A percentile compares a stretch with the other conserved stretches of the same genome.
Conservation (phyloP, 2,329 filamentous ascomycete species). For the Aspergillus sp. region DNA sequence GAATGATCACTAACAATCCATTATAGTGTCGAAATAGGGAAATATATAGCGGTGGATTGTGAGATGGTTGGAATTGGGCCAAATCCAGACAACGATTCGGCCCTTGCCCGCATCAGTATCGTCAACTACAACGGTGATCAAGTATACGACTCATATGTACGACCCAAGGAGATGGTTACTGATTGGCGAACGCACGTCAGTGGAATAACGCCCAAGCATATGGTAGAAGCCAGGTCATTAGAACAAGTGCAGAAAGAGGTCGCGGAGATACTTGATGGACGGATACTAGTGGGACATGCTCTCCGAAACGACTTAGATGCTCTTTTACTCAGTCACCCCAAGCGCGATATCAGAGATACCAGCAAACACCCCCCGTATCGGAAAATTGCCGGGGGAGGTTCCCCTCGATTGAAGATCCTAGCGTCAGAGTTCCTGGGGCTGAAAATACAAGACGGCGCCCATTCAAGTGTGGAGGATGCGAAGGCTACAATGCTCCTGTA, state of each 20-base stretch:
- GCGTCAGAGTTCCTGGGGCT: slow-evolving; percentile 58
- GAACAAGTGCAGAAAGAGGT: slow-evolving; percentile 75
- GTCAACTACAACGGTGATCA: slow-evolving; percentile 93
- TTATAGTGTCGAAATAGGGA: slow-evolving; percentile 68
- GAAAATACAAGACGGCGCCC: slow-evolving; percentile 60
- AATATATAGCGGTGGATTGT: slow-evolving; percentile 91
- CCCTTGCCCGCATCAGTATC: slow-evolving; percentile 80
- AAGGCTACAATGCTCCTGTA: slow-evolving; percentile 88
- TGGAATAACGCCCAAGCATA: slow-evolving; percentile 73
- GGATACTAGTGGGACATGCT: slow-evolving; percentile 81
- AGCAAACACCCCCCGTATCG: slow-evolving; percentile 73
- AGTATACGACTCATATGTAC: slow-evolving; percentile 91
- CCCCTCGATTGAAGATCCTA: slow-evolving; percentile 56
- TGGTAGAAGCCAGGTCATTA: slow-evolving; percentile 69
- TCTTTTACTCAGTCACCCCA: slow-evolving; percentile 75
- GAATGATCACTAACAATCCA: slow-evolving; percentile 19
- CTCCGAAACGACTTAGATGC: slow-evolving; percentile 74
- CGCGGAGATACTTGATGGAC: slow-evolving; percentile 64
- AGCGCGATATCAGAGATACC: slow-evolving; percentile 79
- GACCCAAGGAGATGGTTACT: slow-evolving; percentile 72
- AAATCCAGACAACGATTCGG: slow-evolving; percentile 65
- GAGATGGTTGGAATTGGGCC: slow-evolving; percentile 90
- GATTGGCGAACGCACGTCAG: slow-evolving; percentile 89
- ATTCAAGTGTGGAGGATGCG: slow-evolving; percentile 72
- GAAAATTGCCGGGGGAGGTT: slow-evolving; percentile 53